phyloP scores from a whole-genome alignment of 495 filamentous ascomycete species.

The Parmelia sp. region DNA sequence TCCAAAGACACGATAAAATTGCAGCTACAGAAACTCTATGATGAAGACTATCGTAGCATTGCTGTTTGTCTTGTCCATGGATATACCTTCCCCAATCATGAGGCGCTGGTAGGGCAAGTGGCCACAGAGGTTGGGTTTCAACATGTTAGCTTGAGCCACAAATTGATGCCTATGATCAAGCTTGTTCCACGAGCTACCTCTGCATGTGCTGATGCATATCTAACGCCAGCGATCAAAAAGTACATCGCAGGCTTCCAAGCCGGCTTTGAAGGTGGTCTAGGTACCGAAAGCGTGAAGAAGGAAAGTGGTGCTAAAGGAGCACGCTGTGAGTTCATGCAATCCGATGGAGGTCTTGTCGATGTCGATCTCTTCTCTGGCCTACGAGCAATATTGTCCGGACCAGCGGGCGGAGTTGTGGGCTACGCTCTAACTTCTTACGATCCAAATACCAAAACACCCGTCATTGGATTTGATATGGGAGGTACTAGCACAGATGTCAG shows the following conservation, averaged over 20 bases:
- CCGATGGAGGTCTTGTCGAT: conserved; percentile 51
- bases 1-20: conserved; percentile 31
- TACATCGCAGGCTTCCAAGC: conserved; percentile 84
- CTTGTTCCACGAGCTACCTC: conserved; percentile 76
- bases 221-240: conserved; percentile 91
- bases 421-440: conserved; percentile 94
- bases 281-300: conserved; percentile 40
- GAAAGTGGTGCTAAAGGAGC: conserved; percentile 59
- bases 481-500: conserved; percentile 95
- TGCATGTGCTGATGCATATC: conserved; percentile 90
- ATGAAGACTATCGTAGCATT: conserved; percentile 42
- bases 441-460: conserved; percentile 72
- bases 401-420: conserved; percentile 72
- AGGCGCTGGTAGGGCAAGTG: conserved; percentile 42
- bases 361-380: conserved; percentile 53
- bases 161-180: conserved; percentile 81
- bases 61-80: conserved; percentile 51
- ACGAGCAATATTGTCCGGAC: conserved; percentile 54
- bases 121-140: conserved; percentile 46
- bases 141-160: conserved; percentile 51
- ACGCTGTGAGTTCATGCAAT: conserved; percentile 51
- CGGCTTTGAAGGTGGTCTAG: conserved; percentile 50
- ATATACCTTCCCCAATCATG: conserved; percentile 50
- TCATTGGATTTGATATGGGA: conserved; percentile 97
- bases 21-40: conserved; percentile 40